Percentiles rank a stretch among this genome's conserved stretches.
phyloP scores from a whole-genome alignment of 371 early-diverging fungal genomes.

The Mucor velutinosus region DNA sequence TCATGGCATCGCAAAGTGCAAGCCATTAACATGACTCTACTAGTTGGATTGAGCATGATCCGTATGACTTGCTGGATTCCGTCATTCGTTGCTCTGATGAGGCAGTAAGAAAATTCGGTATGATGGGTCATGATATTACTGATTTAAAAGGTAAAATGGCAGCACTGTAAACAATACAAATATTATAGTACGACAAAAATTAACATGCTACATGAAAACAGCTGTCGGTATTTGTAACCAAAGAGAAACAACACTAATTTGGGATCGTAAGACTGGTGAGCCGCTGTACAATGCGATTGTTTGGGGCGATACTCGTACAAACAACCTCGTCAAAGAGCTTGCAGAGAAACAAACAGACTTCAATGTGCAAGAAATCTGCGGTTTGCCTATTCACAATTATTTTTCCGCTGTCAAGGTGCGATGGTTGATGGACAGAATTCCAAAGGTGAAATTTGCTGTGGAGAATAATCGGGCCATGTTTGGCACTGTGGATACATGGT shows the following conservation, averaged over 20 bases:
- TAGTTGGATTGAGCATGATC: conserved; percentile 94
- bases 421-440: conserved; percentile 89
- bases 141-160: conserved; percentile 64
- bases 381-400: conserved; percentile 93
- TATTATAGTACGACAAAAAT: not conserved
- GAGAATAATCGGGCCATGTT: conserved; percentile 55
- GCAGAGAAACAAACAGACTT: conserved; percentile 45
- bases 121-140: conserved; percentile 58
- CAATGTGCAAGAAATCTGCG: conserved; percentile 68
- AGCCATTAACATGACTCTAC: not conserved
- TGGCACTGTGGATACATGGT: conserved; percentile 95
- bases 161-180: not conserved
- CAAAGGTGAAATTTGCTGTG: conserved; percentile 56
- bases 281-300: conserved; percentile 91
- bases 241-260: conserved; percentile 90
- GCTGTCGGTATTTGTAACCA: conserved; percentile 95
- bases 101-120: conserved; percentile 68
- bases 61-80: conserved; percentile 72
- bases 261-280: conserved; percentile 84
- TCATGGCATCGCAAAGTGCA: not conserved
- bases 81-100: conserved; percentile 74
- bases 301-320: conserved; percentile 93
- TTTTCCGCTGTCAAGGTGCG: conserved; percentile 91
- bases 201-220: conserved; percentile 9
- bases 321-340: conserved; percentile 68